phyloP scores from a whole-genome alignment of 2,329 filamentous ascomycete species.

The Phialemonium atrogriseum region DNA sequence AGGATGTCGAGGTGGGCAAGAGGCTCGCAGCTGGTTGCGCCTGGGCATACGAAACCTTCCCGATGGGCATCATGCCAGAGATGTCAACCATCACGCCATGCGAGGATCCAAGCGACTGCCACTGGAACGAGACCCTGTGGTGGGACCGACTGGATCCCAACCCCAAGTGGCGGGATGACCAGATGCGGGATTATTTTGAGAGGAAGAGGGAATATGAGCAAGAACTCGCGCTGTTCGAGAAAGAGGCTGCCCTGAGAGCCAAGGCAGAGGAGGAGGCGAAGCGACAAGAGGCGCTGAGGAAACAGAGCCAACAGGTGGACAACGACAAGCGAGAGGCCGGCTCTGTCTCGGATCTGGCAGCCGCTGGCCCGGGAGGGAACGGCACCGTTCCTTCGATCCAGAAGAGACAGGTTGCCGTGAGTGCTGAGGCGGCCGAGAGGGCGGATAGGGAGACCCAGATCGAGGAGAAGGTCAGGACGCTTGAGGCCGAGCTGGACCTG shows the following conservation, averaged over 20 bases:
- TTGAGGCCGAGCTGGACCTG: slow-evolving; percentile 13
- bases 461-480: slow-evolving; percentile 6
- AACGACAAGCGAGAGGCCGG: no score
- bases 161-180: slow-evolving; percentile 29
- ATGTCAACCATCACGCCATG: slow-evolving; percentile 40
- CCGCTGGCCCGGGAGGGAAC: no score
- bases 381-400: no score
- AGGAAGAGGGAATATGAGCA: slow-evolving; percentile 30
- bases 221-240: slow-evolving; percentile 21
- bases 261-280: slow-evolving; percentile 12
- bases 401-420: slow-evolving; percentile 11
- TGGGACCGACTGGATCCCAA: slow-evolving; percentile 38
- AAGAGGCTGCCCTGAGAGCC: slow-evolving; percentile 14
- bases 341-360: no score
- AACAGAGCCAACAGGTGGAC: no score
- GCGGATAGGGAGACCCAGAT: slow-evolving; percentile 4
- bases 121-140: slow-evolving; percentile 46
- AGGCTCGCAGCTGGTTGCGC: slow-evolving; percentile 61
- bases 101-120: slow-evolving; percentile 33
- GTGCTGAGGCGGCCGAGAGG: slow-evolving; percentile 7
- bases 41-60: slow-evolving; percentile 57
- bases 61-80: slow-evolving; percentile 60
- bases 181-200: slow-evolving; percentile 33
- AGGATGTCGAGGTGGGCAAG: slow-evolving; percentile 55
- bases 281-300: no score